Evolutionary conservation across 2,329 filamentous ascomycete species (phyloP).

Genomic region (Cercospora citrullina): DNA sequence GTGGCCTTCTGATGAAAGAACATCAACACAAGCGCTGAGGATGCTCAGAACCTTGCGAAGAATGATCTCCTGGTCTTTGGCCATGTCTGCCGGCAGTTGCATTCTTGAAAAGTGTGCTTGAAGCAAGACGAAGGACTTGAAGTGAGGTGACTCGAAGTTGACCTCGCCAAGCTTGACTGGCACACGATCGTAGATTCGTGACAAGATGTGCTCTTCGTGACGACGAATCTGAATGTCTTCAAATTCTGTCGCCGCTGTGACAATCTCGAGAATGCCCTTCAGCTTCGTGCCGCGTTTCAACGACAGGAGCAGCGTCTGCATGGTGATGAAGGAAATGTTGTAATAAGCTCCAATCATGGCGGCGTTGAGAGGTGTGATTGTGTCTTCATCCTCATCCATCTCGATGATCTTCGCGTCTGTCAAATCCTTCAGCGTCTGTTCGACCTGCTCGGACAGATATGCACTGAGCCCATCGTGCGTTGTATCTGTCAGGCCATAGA

Average conservation of each 20-base stretch:
- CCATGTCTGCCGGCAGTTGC: slow-evolving; percentile 92
- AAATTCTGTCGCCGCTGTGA: slow-evolving; percentile 95
- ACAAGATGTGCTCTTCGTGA: slow-evolving; percentile 84
- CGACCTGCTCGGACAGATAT: slow-evolving; percentile 91
- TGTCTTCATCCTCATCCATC: slow-evolving; percentile 83
- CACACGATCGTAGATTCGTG: slow-evolving; percentile 88
- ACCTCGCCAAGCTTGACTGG: slow-evolving; percentile 92
- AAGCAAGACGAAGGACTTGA: slow-evolving; percentile 95
- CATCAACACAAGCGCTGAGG: slow-evolving; percentile 88
- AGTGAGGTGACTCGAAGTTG: slow-evolving; percentile 89
- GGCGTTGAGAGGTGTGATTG: slow-evolving; percentile 83
- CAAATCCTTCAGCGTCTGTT: slow-evolving; percentile 86
- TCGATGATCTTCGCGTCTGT: slow-evolving; percentile 94
- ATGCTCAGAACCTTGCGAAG: slow-evolving; percentile 82
- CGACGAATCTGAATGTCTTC: slow-evolving; percentile 91
- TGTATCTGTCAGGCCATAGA: slow-evolving; percentile 85
- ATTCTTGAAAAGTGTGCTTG: slow-evolving; percentile 97
- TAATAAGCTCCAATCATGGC: slow-evolving; percentile 99
- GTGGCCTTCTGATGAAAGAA: slow-evolving; percentile 91
- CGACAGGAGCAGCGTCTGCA: slow-evolving; percentile 96
- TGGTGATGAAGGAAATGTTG: slow-evolving; percentile 98
- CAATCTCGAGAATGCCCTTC: slow-evolving; percentile 94
- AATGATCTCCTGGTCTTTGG: slow-evolving; percentile 91
- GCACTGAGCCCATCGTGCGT: slow-evolving; percentile 92
- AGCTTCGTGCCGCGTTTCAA: slow-evolving; percentile 86